Conservation (phyloP, 352 stramenopile genomes). For the Pilasporangium apinafurcum region DNA sequence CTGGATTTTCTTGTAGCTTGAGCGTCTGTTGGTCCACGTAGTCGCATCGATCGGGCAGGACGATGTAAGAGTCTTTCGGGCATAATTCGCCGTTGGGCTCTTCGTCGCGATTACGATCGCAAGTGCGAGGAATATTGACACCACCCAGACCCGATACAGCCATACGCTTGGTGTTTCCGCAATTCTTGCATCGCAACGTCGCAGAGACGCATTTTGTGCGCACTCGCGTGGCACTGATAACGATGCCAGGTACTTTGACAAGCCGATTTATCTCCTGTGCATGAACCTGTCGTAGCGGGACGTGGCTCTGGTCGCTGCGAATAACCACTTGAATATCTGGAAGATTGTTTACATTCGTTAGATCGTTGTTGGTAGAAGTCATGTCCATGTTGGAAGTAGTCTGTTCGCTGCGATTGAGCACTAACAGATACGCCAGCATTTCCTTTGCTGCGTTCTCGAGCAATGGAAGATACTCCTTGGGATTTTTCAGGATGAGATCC, state of each 20-base stretch:
- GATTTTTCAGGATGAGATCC: slow-evolving; percentile 78
- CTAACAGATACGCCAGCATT: slow-evolving; percentile 58
- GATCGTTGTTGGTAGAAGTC: slow-evolving; percentile 3
- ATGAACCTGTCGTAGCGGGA: slow-evolving; percentile 76
- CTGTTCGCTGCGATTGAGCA: slow-evolving; percentile 37
- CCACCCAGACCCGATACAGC: slow-evolving; percentile 55
- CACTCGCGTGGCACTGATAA: slow-evolving; percentile 93
- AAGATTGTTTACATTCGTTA: slow-evolving; percentile 24
- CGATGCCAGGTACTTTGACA: slow-evolving; percentile 93
- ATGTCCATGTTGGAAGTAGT: slow-evolving; percentile 14
- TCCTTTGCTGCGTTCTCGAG: slow-evolving; percentile 84
- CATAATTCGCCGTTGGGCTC: slow-evolving; percentile 47
- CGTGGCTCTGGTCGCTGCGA: slow-evolving; percentile 63
- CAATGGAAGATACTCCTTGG: slow-evolving; percentile 78
- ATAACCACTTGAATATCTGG: slow-evolving; percentile 83
- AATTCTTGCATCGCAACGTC: slow-evolving; percentile 88
- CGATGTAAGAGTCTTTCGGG: slow-evolving; percentile 89
- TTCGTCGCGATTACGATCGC: slow-evolving; percentile 66
- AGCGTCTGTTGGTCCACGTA: slow-evolving; percentile 99
- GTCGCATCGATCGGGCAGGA: slow-evolving; percentile 91
- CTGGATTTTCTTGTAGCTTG: slow-evolving; percentile 95
- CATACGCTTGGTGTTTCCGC: slow-evolving; percentile 65
- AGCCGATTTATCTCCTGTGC: slow-evolving; percentile 88
- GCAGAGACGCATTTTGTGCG: slow-evolving; percentile 91
- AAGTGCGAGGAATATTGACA: slow-evolving; percentile 79